Conservation (phyloP, 768 basidiomycete genomes). For the Cystobasidium ongulense region DNA sequence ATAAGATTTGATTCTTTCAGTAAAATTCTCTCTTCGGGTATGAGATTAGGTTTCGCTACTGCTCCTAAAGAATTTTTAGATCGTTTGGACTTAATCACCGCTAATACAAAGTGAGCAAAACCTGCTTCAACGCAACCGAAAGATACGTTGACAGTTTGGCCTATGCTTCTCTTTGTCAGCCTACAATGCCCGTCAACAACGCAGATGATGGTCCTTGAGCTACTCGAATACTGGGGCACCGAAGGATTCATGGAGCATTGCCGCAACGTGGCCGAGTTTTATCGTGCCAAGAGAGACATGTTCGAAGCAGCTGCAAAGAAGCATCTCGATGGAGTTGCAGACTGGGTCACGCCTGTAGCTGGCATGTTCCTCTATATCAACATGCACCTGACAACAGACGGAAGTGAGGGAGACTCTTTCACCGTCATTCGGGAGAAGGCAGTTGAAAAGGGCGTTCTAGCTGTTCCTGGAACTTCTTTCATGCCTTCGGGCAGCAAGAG, state of each 20-base stretch:
- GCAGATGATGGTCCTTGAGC: conserved; percentile 54
- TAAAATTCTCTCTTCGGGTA: conserved; percentile 52
- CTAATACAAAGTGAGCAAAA: conserved; percentile 49
- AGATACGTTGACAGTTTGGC: conserved; percentile 40
- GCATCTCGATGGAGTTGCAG: conserved; percentile 66
- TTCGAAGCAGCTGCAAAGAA: conserved; percentile 69
- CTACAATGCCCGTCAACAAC: conserved; percentile 32
- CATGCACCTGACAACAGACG: conserved; percentile 30
- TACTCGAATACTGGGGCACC: conserved; percentile 66
- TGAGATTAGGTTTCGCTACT: conserved; percentile 71
- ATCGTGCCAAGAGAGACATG: conserved; percentile 57
- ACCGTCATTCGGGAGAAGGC: conserved; percentile 65
- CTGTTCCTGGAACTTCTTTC: conserved; percentile 69
- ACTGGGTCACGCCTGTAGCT: conserved; percentile 56
- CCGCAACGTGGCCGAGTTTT: conserved; percentile 56
- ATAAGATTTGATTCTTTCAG: conserved; percentile 82
- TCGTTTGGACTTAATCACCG: conserved; percentile 63
- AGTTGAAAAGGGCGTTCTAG: conserved; percentile 73
- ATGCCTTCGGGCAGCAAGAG: conserved; percentile 63
- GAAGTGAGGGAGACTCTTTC: conserved; percentile 59
- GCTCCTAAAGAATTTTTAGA: conserved; percentile 62
- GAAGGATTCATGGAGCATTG: conserved; percentile 66
- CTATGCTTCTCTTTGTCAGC: conserved; percentile 36
- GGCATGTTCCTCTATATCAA: conserved; percentile 79
- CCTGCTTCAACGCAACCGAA: too few relatives aligned